These are phyloP conservation scores for Saussurea involucrata DNA, from an alignment of 129 eudicot species.

Conservation along the genomic window DNA sequence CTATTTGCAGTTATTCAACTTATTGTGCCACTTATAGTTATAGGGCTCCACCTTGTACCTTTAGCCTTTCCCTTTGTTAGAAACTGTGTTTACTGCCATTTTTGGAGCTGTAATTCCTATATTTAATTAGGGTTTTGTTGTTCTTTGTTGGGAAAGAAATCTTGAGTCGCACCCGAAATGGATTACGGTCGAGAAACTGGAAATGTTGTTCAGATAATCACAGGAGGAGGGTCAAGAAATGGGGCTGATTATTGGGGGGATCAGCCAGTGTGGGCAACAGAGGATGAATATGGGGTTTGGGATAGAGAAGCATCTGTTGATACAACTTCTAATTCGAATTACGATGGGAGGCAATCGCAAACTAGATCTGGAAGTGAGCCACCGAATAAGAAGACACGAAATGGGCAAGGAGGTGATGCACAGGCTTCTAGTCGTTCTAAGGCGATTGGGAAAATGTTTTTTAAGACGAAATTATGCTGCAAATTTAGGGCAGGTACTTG, in stretches of 20 bases:
- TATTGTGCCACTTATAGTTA: not conserved
- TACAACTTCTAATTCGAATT: constrained; percentile 49
- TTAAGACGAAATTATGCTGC: constrained; percentile 81
- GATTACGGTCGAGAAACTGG: constrained; percentile 56
- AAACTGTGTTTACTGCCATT: not conserved
- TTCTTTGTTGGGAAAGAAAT: constrained; percentile 4
- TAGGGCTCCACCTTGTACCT: constrained; percentile 23
- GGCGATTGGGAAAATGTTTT: constrained; percentile 92
- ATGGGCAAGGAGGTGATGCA: constrained; percentile 46
- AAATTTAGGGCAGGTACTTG: constrained; percentile 88
- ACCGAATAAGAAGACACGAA: constrained; percentile 67
- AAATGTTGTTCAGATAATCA: constrained; percentile 63
- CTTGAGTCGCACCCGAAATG: constrained; percentile 19
- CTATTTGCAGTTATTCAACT: not conserved
- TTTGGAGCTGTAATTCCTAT: not conserved
- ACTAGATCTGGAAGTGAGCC: constrained; percentile 57
- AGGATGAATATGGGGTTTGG: constrained; percentile 80
- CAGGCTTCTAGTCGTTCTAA: constrained; percentile 52
- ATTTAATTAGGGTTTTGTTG: constrained; percentile 7
- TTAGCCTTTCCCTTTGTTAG: not conserved
- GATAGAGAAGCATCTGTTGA: constrained; percentile 49
- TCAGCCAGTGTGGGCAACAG: constrained; percentile 85
- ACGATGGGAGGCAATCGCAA: constrained; percentile 48
- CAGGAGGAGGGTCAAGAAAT: constrained; percentile 41
- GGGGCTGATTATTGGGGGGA: constrained; percentile 70